Evolutionary conservation across 257 asterid species (phyloP), one percentile per base, ranked within the genome.

Genomic region (Fraxinus anomala): DNA sequence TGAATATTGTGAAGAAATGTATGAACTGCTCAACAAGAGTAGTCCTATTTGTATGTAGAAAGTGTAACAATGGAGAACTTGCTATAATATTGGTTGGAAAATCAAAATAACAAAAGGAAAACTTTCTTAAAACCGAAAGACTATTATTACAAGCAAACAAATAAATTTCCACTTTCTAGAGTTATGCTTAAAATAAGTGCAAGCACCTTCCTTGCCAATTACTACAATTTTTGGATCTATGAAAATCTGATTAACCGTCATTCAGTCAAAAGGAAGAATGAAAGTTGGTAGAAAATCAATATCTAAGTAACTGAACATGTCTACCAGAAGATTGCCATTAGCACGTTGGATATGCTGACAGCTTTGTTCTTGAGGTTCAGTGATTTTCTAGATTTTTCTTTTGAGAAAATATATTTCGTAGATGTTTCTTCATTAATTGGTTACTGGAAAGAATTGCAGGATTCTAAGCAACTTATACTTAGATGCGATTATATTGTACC

Each of bases 301-400:
- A 39, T 47, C 80, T 21, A 28, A 69, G 26, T 67, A 68, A 74
- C 76, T 33, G 75, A 78, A 9, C 54, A 67, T 67, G 23, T 54
- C 34, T 26, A 63, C 36, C 21, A 30, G 36, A 39, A 61, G 39
- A n/a, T 76, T 39, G 68, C 73, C 61, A 68, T 76, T 76, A 59
- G 66, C 36, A 59, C 59, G 74, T 30, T n/a, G 69, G 70, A 1
- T 51, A 17, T 69, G 49, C 66, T 74, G 73, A 21, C 47, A 13
- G 44, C 49, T 74, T 61, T 81, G 44, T 65, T 68, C 56, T 59
- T 23, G 51, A 40, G 26, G n/a, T 73, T 73, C 67, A 21, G 66
- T 1, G 34, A 36, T 82, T 69, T 34, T 63, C 82, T 33, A 30
- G 24, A 66, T 31, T 31, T 77, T 9, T 54, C 1, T 26, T 78